Base-by-base conservation (phyloP, 2,329 filamentous ascomycete genomes). In the Fusarium austroafricanum region DNA sequence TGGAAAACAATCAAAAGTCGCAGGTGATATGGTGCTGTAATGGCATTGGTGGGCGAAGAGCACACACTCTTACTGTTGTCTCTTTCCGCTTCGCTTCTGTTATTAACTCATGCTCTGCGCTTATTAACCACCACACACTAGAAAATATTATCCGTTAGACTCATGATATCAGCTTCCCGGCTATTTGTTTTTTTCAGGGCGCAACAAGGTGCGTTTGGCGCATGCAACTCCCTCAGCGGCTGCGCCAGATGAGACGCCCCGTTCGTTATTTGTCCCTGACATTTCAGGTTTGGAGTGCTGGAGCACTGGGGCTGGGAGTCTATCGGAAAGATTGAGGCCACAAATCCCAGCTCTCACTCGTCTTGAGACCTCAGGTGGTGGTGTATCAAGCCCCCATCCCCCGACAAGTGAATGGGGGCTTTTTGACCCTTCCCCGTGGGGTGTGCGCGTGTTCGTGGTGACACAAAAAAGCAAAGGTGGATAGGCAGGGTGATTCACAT, bases 251-350 rank as follows among this genome's bases (percentile, higher is more conserved):
- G 46, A 42, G 37, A 40, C 38, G 47, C 39, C 55, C 29, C 42
- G 38, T 45, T 47, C 29, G 14, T 35, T n/a, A 20, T 50, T 57
- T 49, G 47, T 53, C 63, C 42, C 55, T 61, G 49, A 33, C 38
- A 53, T 52, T 50, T 40, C 57, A 53, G 40, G 60, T 68, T 55
- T 53, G 45, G 64, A 52, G 50, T 26, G 37, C 40, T 59, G 38
- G 42, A 35, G 33, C 37, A 40, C 33, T 63, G 50, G 39, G 31
- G n/a, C 45, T 39, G 39, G 58, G 42, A 69, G 55, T 61, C 37
- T 62, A 66, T 69, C 65, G 54, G 60, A 60, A 58, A 46, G 43
- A 65, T 65, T 35, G 50, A 61, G 55, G 60, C 54, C 65, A 53
- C 61, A 49, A 65, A 65, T 53, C 42, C 40, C 26, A 12, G 33